Evolutionary conservation across 2,329 filamentous ascomycete species (phyloP), one percentile per base, ranked within the genome.

Genomic region (Metarhizium anisopliae): DNA sequence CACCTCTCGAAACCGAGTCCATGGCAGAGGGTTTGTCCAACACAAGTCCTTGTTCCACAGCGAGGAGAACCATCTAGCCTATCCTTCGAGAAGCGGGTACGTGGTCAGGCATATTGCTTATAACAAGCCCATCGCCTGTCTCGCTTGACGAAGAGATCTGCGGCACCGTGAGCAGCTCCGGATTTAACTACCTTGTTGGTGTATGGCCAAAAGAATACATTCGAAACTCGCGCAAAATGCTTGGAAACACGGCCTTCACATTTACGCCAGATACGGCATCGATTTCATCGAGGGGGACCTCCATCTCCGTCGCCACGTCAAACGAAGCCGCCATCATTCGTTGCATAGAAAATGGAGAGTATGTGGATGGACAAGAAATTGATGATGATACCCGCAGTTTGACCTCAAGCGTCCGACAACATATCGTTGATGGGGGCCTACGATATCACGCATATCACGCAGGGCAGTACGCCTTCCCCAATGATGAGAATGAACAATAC

Each of bases 381-480:
- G 62, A 63, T 32, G 68, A 69, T 47, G 71, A 75, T 35, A 75
- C 71, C 2, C 65, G 66, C 43, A 75, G 72, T 51, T 62, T 75
- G 50, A 73, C 72, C 5, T 70, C 73, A 5, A 75, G 73, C 58
- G 72, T 75, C 56, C 70, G 71, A 30, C 69, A 74, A 43, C 72
- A 75, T 54, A 70, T 74, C 54, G 66, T 74, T 55, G 73, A 75
- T 25, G 70, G 72, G 10, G 68, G 70, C 38, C 59, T 73, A 29
- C 64, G 72, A 1, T 74, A 74, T 52, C 72, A 74, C 55, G 71
- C 70, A 14, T 74, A 74, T 50, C 71, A 72, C 43, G 70, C 70
- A 4, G 72, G 73, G 10, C 65, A 72, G 60, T 75, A 75, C 51
- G 65, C 69, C 4, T 75, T 75, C 51, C 73, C 73, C 29, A 75